Evolutionary conservation across 1,139 yeast genomes (phyloP).

Genomic region (Protomyces inundatus): DNA sequence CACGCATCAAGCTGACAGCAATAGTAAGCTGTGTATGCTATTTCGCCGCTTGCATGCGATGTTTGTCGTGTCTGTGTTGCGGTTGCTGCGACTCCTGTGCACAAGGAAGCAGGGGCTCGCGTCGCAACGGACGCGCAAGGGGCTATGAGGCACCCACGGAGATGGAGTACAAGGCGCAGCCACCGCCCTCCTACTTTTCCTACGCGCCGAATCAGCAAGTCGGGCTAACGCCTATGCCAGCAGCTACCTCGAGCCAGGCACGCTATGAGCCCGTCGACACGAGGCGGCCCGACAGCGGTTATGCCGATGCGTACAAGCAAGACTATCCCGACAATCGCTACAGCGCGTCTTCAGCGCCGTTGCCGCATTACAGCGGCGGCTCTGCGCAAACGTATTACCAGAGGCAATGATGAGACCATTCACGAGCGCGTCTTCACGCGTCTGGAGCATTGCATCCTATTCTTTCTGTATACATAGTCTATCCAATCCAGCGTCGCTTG

Average conservation of each 20-base stretch:
- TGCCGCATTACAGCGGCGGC: neutral
- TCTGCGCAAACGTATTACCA: neutral
- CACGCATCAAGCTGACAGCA: neutral
- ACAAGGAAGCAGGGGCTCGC: neutral
- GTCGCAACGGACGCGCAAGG: neutral
- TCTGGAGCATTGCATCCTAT: neutral
- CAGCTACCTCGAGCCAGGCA: neutral
- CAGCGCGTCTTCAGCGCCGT: neutral
- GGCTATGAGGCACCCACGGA: neutral
- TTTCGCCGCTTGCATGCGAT: neutral
- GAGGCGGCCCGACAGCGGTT: neutral
- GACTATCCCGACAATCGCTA: neutral
- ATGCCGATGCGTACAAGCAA: neutral
- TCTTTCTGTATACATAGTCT: neutral
- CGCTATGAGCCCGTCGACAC: neutral
- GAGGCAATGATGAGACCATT: neutral
- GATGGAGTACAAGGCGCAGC: neutral
- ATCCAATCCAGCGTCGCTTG: constrained; percentile 16
- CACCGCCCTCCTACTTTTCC: neutral
- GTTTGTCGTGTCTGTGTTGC: neutral
- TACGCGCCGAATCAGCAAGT: neutral
- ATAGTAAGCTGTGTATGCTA: neutral
- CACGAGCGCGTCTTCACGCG: no score
- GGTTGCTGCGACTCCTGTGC: neutral
- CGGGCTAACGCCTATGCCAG: neutral